Base-by-base conservation (phyloP, 306 rosid genomes). In the Quercus dentata region DNA sequence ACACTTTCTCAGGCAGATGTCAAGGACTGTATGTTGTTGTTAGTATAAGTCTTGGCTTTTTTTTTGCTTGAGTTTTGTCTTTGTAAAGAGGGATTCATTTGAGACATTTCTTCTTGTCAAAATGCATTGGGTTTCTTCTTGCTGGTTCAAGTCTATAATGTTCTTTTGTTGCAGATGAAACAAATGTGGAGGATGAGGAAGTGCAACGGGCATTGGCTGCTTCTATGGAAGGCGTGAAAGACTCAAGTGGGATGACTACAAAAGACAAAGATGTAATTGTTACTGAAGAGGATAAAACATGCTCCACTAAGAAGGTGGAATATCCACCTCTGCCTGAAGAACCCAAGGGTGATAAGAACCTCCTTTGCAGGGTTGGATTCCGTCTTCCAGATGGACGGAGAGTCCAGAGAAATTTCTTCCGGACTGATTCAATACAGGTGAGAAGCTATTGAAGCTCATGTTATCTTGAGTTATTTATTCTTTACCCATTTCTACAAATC, bases 301-400 rank as follows among this genome's bases (percentile, higher is more conserved):
- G 57, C 80, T 67, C 80, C 61, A 54, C 85, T 13, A 78, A 78
- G 83, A 85, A 79, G 82, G 91, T 89, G 67, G n/a, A 83, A 5
- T 96, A 87, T 82, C 98, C 91, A 52, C 85, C 90, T 33, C 80
- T 93, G 83, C 92, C 98, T 31, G 94, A 93, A 82, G 99, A 96
- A 80, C 97, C 98, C 67, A 91, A 85, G 81, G 97, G 87, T 85
- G 97, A 93, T 73, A 87, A 77, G 87, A 87, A 57, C 71, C 97
- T 93, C 71, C 82, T 91, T 1, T 96, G 98, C 82, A 82, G 90
- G 84, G 97, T 96, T 33, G 98, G 98, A 52, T 83, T 96, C 6
- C 93, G 99, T 78, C 97, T 96, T 83, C 98, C 97, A 18, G 91
- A 90, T 44, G 99, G 99, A 52, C 92, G 91, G 21, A 88, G 99